Percentiles rank a stretch among this genome's conserved stretches.
These are phyloP conservation scores for Vinca major DNA, from an alignment of 305 asterid genomes.

Conservation along the genomic window DNA sequence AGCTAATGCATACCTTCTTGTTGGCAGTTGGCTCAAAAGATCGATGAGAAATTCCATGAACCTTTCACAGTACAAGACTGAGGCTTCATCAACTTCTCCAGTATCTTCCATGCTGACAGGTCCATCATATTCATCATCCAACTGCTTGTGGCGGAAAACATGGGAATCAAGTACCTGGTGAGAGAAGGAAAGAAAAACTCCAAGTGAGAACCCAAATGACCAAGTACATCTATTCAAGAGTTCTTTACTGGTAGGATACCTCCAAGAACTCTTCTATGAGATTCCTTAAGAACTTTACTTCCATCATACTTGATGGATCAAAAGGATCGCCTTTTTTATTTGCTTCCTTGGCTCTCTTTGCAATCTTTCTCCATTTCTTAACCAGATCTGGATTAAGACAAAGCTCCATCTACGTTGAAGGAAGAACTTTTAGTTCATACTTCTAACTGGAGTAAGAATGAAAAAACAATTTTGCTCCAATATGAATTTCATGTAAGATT, in stretches of 20 bases:
- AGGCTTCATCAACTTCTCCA: slow-evolving; percentile 55
- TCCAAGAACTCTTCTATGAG: slow-evolving; percentile 76
- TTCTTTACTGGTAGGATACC: slow-evolving; percentile 31
- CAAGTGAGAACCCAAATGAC: slow-evolving; percentile 5
- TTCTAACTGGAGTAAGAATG: slow-evolving; percentile 4
- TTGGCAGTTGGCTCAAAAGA: slow-evolving; percentile 96
- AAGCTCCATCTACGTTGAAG: slow-evolving; percentile 62
- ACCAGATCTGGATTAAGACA: slow-evolving; percentile 66
- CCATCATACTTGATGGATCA: slow-evolving; percentile 52
- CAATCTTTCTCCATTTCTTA: slow-evolving; percentile 73
- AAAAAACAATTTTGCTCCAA: slow-evolving; percentile 6
- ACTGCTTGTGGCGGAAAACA: slow-evolving; percentile 42
- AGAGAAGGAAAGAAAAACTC: slow-evolving; percentile 19
- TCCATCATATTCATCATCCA: slow-evolving; percentile 32
- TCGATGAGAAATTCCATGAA: slow-evolving; percentile 97
- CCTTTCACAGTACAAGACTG: slow-evolving; percentile 81
- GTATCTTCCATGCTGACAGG: slow-evolving; percentile 24
- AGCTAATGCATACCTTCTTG: slow-evolving; percentile 56
- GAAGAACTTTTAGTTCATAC: neutral
- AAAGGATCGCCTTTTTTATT: slow-evolving; percentile 43
- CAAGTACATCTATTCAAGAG: neutral
- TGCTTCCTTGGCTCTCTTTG: slow-evolving; percentile 64
- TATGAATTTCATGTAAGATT: slow-evolving; percentile 5
- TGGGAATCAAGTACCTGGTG: slow-evolving; percentile 75
- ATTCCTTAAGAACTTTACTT: slow-evolving; percentile 70